phyloP scores from a whole-genome alignment of 1,284 basidiomycete genomes.

The Ustilago tritici region DNA sequence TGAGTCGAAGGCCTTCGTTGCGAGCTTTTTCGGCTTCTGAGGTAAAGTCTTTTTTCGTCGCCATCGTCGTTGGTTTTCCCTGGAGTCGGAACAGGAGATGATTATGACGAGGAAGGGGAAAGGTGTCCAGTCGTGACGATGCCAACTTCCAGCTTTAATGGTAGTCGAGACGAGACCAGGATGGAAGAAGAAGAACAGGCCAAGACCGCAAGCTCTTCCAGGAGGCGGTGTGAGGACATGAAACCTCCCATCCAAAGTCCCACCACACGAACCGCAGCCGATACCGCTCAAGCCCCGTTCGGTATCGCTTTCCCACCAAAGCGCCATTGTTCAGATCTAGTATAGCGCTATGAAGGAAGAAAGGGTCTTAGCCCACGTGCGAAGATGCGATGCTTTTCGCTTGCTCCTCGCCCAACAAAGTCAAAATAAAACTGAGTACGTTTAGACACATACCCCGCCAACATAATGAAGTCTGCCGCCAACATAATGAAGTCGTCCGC shows the following conservation, averaged over 20 bases:
- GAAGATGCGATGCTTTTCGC: too few relatives aligned
- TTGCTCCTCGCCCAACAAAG: too few relatives aligned
- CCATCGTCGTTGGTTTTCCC: not conserved
- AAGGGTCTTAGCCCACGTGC: not conserved
- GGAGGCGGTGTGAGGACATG: not conserved
- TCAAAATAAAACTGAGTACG: too few relatives aligned
- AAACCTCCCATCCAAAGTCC: not conserved
- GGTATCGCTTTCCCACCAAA: not conserved
- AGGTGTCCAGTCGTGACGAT: too few relatives aligned
- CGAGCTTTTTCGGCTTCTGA: conserved; percentile 3
- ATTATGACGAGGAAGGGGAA: too few relatives aligned
- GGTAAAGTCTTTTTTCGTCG: not conserved
- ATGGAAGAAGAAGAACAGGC: not conserved
- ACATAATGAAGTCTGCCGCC: not conserved
- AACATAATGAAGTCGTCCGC: not conserved
- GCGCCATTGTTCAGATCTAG: not conserved
- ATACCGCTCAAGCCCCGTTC: not conserved
- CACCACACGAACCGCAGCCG: not conserved
- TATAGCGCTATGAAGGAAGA: not conserved
- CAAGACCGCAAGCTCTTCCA: not conserved
- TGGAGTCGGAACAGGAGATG: not conserved
- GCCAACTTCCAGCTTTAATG: too few relatives aligned
- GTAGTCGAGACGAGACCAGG: not conserved
- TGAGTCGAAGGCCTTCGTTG: not conserved
- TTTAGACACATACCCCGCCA: too few relatives aligned